Percentiles rank a stretch among this genome's conserved stretches.
These are phyloP conservation scores for Wallacemonas sp. DNA, from an alignment of 208 protist genomes.

Conservation along the genomic window DNA sequence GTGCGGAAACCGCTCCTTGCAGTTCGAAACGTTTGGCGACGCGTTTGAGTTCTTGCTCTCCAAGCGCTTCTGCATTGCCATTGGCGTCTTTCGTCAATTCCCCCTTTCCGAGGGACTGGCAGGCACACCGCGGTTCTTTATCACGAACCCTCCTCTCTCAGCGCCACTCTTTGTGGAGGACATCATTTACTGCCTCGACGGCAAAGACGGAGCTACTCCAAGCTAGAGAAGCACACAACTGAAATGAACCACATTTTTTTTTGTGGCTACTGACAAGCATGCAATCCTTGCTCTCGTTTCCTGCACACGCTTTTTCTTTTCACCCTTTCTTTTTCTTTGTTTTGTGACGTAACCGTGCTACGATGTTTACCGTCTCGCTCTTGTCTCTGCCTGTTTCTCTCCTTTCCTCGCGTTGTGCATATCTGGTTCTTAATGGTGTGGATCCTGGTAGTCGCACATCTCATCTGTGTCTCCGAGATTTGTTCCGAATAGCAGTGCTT, in stretches of 20 bases:
- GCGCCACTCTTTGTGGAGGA: conserved; percentile 78
- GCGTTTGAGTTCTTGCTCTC: conserved; percentile 77
- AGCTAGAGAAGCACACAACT: too few relatives aligned
- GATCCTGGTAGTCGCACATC: too few relatives aligned
- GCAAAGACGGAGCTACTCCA: conserved; percentile 8
- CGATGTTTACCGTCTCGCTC: too few relatives aligned
- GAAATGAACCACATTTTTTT: too few relatives aligned
- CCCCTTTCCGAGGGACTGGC: conserved; percentile 51
- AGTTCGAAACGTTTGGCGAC: conserved; percentile 81
- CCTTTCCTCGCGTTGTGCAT: conserved; percentile 2
- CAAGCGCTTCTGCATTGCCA: conserved; percentile 68
- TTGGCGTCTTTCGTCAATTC: conserved; percentile 86
- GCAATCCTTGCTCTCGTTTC: too few relatives aligned
- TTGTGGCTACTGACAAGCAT: conserved; percentile 13
- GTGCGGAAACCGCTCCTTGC: conserved; percentile 68
- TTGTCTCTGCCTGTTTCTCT: conserved; percentile 12
- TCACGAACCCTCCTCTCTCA: conserved; percentile 78
- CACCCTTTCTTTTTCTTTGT: too few relatives aligned
- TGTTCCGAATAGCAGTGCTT: too few relatives aligned
- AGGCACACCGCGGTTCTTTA: conserved; percentile 79
- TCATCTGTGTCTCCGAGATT: too few relatives aligned
- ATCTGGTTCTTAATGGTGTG: not conserved
- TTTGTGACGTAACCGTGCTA: too few relatives aligned
- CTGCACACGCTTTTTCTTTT: conserved; percentile 21
- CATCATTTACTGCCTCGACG: conserved; percentile 85